Evolutionary conservation across 768 basidiomycete species (phyloP), one percentile per base, ranked within the genome.

Genomic region (Lentinula edodes): DNA sequence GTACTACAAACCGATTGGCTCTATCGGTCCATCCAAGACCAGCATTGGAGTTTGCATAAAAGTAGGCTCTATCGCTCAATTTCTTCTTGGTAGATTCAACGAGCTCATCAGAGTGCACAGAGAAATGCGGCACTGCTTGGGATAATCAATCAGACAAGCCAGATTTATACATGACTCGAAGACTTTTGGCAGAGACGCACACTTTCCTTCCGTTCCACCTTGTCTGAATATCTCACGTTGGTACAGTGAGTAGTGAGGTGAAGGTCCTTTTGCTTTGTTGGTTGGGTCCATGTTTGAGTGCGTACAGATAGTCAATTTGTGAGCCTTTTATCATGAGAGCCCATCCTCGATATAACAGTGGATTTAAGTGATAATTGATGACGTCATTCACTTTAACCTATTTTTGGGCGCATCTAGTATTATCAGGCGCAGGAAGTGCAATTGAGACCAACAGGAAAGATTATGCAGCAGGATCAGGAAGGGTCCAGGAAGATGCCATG

Each of bases 41-140:
- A 0, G 82, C 82, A 62, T 83, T 83, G 10, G 79, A 80, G 66
- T 77, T 78, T 1, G 81, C 81, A 64, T 83, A 83, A 58, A 80
- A 78, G 68, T 80, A 82, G 3, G 75, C 78, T 36, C 81, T 73
- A 62, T 80, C 76, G 58, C 71, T 79, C 35, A 79, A 67, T 56
- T 75, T 78, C 65, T 74, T 69, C 71, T 77, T 77, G 5, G 77
- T 76, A 2, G 72, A 70, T 52, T 73, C 70, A 55, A 71, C 74
- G 4, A 80, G 72, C 62, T 78, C 73, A 6, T 78, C 78, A 0
- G 78, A 23, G 28, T 62, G 59, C 16, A 60, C 59, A 28, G 59
- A 60, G 38, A 60, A 60, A 52, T 52, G 48, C 1, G 59, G 59
- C 9, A 60, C 59, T 60, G 20, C 10, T n/a, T 1, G 10, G 36